Evolutionary conservation across 2,329 filamentous ascomycete species (phyloP).

Genomic region (Microdochium bolleyi): DNA sequence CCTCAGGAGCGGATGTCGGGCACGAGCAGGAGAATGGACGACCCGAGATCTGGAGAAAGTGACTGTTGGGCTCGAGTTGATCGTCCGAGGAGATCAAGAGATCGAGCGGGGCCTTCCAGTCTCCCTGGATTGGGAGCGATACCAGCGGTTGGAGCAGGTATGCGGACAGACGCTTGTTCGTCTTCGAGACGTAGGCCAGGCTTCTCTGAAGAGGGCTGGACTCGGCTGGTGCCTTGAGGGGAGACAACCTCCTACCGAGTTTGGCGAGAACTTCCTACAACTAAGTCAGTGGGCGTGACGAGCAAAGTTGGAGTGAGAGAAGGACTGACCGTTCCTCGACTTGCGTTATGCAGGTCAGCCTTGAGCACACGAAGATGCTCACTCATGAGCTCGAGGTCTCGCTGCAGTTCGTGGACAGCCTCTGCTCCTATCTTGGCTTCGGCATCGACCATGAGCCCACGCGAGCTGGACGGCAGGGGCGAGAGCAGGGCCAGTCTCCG

Average conservation of each 20-base stretch:
- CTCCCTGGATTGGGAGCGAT: background rate
- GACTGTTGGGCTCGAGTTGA: background rate
- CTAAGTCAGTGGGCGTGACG: background rate
- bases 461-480: background rate
- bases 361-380: background rate
- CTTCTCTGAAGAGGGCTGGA: background rate
- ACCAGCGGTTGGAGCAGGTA: background rate
- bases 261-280: background rate
- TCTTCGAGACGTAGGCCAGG: background rate
- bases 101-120: background rate
- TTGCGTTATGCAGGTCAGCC: constrained; percentile 1
- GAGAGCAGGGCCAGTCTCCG: constrained; percentile 1
- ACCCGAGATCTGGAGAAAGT: background rate
- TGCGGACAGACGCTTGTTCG: background rate
- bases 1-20: no score
- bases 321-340: background rate
- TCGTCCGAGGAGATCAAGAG: background rate
- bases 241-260: background rate
- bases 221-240: background rate
- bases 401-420: background rate
- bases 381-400: background rate
- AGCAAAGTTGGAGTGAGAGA: background rate
- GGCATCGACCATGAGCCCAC: background rate
- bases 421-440: background rate
- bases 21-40: background rate